These are phyloP conservation scores for Aspergillus pseudotamarii DNA, from an alignment of 2,329 filamentous ascomycete genomes.

Conservation along the genomic window DNA sequence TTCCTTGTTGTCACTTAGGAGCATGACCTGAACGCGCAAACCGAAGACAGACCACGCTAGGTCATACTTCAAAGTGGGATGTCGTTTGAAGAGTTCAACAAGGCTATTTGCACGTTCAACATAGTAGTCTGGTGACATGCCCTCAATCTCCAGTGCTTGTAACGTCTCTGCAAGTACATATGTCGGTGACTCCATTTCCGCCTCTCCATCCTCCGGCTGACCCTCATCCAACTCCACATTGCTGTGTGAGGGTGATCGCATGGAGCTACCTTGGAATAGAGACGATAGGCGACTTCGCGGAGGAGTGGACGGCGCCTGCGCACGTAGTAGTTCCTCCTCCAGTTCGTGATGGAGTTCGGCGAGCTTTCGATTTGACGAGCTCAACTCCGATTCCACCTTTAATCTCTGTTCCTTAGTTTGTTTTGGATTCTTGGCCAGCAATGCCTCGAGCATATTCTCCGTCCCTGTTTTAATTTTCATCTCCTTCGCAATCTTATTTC, in stretches of 20 bases:
- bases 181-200: slow-evolving; percentile 80
- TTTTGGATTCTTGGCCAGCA: slow-evolving; percentile 93
- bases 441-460: slow-evolving; percentile 93
- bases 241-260: slow-evolving; percentile 53
- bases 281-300: slow-evolving; percentile 57
- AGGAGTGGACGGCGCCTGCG: slow-evolving; percentile 57
- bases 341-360: slow-evolving; percentile 61
- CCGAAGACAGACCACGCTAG: slow-evolving; percentile 96
- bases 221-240: slow-evolving; percentile 43
- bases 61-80: slow-evolving; percentile 94
- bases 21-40: slow-evolving; percentile 89
- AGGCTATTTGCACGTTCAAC: slow-evolving; percentile 88
- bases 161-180: slow-evolving; percentile 88
- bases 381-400: slow-evolving; percentile 84
- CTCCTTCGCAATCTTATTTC: slow-evolving; percentile 88
- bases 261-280: slow-evolving; percentile 59
- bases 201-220: slow-evolving; percentile 60
- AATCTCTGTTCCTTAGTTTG: slow-evolving; percentile 84
- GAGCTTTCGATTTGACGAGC: slow-evolving; percentile 76
- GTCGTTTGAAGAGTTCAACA: slow-evolving; percentile 93
- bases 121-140: slow-evolving; percentile 91
- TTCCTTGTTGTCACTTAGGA: slow-evolving; percentile 92
- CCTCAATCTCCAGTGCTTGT: slow-evolving; percentile 83
- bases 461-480: slow-evolving; percentile 97
- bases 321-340: slow-evolving; percentile 62